Evolutionary conservation across 345 rosid species (phyloP).

Genomic region (Alliaria petiolata): DNA sequence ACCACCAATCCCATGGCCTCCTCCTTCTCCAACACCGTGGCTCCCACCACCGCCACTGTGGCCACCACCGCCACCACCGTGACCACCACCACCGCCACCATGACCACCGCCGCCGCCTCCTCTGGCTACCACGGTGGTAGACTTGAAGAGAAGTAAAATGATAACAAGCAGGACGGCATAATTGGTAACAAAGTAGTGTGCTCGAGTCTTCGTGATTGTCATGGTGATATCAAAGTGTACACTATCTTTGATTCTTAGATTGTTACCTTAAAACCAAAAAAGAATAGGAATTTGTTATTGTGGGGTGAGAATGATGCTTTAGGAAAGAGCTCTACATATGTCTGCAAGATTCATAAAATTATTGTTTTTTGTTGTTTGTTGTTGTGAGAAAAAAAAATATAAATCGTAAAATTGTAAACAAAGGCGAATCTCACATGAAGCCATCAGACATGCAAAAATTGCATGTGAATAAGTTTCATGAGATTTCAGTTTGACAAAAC

Average conservation of each 20-base stretch:
- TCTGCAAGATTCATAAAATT: neutral
- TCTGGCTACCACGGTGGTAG: constrained; percentile 5
- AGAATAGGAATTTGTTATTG: neutral
- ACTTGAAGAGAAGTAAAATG: neutral
- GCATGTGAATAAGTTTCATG: neutral
- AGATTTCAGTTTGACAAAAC: no score
- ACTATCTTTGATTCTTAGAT: constrained; percentile 13
- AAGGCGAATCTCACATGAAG: neutral
- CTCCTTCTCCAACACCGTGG: no score
- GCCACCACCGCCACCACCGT: no score
- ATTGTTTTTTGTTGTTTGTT: neutral
- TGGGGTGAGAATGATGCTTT: neutral
- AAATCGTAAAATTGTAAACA: neutral
- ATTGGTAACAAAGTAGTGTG: constrained; percentile 2
- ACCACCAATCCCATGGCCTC: no score
- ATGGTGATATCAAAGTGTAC: constrained; percentile 1
- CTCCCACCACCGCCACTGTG: no score
- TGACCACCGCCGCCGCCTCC: constrained; percentile 1
- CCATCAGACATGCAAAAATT: neutral
- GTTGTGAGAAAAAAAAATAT: neutral
- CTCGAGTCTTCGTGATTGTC: constrained; percentile 2
- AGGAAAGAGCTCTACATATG: neutral
- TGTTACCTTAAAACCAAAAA: constrained; percentile 6
- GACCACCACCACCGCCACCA: no score
- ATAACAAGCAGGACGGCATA: constrained; percentile 1